A percentile compares a stretch with the other conserved stretches of the same genome.
Evolutionary conservation across 225 moss, liverwort and hornwort species (phyloP).

Genomic region (Sphagnum contortum): DNA sequence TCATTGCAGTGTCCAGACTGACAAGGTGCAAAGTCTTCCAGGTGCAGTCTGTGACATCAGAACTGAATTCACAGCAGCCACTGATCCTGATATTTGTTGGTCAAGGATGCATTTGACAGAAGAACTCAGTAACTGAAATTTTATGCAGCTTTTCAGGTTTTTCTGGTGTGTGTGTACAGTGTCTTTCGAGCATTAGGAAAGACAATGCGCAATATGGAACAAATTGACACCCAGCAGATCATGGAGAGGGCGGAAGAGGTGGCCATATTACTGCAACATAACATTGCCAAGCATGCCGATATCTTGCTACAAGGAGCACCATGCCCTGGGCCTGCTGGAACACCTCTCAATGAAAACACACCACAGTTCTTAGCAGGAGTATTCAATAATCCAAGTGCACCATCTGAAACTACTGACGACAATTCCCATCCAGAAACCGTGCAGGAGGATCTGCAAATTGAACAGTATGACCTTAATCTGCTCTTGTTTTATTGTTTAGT

Average conservation of each 20-base stretch:
- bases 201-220: constrained; percentile 43
- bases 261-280: constrained; percentile 69
- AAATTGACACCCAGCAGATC: constrained; percentile 29
- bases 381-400: constrained; percentile 7
- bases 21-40: no score
- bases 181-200: constrained; percentile 39
- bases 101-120: no score
- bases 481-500: no score
- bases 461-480: no score
- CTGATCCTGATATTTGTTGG: no score
- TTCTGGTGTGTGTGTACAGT: constrained; percentile 12
- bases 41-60: no score
- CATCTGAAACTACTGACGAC: constrained; percentile 10
- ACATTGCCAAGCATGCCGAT: constrained; percentile 38
- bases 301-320: constrained; percentile 21
- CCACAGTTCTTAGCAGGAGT: constrained; percentile 12
- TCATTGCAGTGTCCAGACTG: no score
- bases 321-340: constrained; percentile 1
- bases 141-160: no score
- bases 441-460: no score
- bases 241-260: constrained; percentile 65
- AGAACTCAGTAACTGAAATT: no score
- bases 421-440: neutral
- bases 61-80: no score
- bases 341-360: constrained; percentile 2